A percentile compares a stretch with the other conserved stretches of the same genome.
Conservation (phyloP, 83 land plant species). For the Diphasiastrum complanatum region DNA sequence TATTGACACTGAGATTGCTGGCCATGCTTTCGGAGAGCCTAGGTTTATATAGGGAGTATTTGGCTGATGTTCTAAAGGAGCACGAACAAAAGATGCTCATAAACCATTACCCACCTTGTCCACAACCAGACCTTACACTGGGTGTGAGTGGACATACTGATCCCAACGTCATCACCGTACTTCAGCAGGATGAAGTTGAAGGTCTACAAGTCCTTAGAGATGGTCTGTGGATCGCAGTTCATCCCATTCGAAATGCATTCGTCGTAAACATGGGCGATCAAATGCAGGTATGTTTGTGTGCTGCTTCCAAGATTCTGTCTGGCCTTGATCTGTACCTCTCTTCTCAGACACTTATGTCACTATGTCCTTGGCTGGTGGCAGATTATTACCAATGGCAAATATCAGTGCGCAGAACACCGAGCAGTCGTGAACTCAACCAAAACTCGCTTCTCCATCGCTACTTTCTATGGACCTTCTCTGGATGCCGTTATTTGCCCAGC, state of each 20-base stretch:
- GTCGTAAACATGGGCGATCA: slow-evolving; percentile 46
- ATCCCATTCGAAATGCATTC: slow-evolving; percentile 32
- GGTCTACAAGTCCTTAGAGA: slow-evolving; percentile 44
- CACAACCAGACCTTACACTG: slow-evolving; percentile 50
- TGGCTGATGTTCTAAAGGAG: too few species aligned
- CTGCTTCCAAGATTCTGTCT: neutral
- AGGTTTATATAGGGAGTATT: too few species aligned
- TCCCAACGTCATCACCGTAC: slow-evolving; percentile 41
- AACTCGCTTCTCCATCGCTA: slow-evolving; percentile 32
- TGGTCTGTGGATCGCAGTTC: slow-evolving; percentile 45
- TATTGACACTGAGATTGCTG: too few species aligned
- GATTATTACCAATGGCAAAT: slow-evolving; percentile 39
- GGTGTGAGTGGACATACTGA: slow-evolving; percentile 50
- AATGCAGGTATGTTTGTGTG: slow-evolving; percentile 30
- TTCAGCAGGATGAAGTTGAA: slow-evolving; percentile 34
- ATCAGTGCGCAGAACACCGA: slow-evolving; percentile 34
- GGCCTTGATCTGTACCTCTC: neutral
- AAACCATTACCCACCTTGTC: slow-evolving; percentile 52
- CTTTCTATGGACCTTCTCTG: slow-evolving; percentile 14
- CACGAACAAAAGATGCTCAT: slow-evolving; percentile 23
- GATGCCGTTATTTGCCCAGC: slow-evolving; percentile 28
- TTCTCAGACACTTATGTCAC: neutral
- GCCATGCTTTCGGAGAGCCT: too few species aligned
- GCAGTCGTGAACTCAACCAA: slow-evolving; percentile 22
- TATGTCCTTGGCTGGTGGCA: slow-evolving; percentile 9